Percentiles rank a stretch among this genome's conserved stretches.
Evolutionary conservation across 192 early-diverging fungal genomes (phyloP).

Genomic region (Backusella parvicylindrica): DNA sequence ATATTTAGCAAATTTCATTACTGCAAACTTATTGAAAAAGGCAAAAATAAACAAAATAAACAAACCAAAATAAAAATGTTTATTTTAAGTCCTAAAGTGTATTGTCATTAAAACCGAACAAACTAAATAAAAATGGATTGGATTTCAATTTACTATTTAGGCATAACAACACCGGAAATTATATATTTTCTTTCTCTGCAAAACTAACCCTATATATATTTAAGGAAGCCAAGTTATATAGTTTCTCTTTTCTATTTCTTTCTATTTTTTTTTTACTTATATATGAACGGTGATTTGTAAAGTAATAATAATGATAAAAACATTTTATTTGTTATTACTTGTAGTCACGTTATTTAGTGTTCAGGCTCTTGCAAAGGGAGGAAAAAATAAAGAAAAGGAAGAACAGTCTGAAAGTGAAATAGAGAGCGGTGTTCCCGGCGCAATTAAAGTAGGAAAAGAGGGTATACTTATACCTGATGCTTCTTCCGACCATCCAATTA

Average conservation of each 20-base stretch:
- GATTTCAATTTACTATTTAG: no score
- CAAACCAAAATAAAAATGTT: background rate
- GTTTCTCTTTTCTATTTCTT: background rate
- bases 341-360: background rate
- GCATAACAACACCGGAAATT: background rate
- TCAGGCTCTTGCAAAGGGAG: background rate
- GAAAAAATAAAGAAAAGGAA: background rate
- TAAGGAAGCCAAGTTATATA: background rate
- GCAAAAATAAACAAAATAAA: background rate
- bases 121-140: background rate
- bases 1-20: constrained; percentile 77
- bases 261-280: background rate
- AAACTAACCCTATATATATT: background rate
- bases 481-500: constrained; percentile 25
- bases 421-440: background rate
- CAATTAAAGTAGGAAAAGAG: constrained; percentile 1
- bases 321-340: background rate
- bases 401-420: background rate
- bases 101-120: no score
- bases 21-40: background rate
- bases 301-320: constrained; percentile 5
- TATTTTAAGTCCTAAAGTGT: no score
- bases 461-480: constrained; percentile 16
- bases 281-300: background rate
- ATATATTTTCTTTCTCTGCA: background rate